Evolutionary conservation across 169 alveolate species (phyloP).

Genomic region (Eimeria acervulina): DNA sequence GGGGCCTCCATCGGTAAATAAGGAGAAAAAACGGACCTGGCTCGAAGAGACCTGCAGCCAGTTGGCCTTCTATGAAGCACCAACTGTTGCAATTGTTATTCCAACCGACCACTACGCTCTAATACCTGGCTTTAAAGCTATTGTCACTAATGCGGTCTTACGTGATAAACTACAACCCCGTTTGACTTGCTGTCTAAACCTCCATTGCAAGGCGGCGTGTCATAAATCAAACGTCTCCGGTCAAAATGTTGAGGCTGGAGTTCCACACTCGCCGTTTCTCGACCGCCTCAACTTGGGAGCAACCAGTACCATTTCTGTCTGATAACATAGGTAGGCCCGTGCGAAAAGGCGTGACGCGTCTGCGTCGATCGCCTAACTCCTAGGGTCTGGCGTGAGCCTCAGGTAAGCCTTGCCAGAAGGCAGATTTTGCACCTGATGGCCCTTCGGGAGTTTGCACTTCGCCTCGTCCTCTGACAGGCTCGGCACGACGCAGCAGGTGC

Average conservation of each 20-base stretch:
- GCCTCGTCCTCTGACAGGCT: slow-evolving; percentile 83
- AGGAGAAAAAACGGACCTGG: too few species aligned
- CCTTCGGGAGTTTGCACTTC: slow-evolving; percentile 80
- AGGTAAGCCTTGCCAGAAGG: slow-evolving; percentile 83
- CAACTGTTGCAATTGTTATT: neutral
- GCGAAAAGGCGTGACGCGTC: neutral
- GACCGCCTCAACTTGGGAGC: neutral
- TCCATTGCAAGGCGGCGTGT: neutral
- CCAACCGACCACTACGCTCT: neutral
- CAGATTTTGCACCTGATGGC: slow-evolving; percentile 78
- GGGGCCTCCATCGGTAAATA: too few species aligned
- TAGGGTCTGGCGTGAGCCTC: slow-evolving; percentile 77
- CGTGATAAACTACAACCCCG: neutral
- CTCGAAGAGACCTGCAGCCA: too few species aligned
- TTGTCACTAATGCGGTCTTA: neutral
- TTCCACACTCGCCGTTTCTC: neutral
- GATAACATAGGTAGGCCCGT: neutral
- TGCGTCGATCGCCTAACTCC: neutral
- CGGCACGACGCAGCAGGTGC: slow-evolving; percentile 86
- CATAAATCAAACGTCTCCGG: neutral
- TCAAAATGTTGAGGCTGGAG: neutral
- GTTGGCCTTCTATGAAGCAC: neutral
- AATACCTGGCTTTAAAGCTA: neutral
- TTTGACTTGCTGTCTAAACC: neutral
- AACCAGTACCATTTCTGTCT: neutral